Conservation (phyloP, 2,329 filamentous ascomycete genomes). For the Cordyceps cicadae region DNA sequence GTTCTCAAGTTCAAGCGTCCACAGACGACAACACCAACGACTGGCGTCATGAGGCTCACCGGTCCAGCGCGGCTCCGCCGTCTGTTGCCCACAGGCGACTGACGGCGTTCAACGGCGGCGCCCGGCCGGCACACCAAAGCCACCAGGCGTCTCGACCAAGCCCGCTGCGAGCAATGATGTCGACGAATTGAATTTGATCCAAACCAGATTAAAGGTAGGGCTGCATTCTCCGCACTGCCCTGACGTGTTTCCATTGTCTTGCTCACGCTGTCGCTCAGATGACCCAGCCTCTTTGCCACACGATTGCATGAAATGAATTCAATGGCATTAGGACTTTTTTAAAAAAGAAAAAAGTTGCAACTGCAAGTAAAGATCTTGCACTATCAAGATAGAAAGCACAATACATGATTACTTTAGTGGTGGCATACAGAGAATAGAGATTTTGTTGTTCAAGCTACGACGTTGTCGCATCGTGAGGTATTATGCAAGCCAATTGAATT, state of each 20-base stretch:
- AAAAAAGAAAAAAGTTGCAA: slow-evolving; percentile 9
- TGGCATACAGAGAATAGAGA: not conserved
- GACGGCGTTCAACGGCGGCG: slow-evolving; percentile 38
- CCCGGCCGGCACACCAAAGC: slow-evolving; percentile 34
- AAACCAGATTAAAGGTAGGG: slow-evolving; percentile 10
- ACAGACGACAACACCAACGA: slow-evolving; percentile 34
- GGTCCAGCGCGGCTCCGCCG: slow-evolving; percentile 36
- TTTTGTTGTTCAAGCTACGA: not conserved
- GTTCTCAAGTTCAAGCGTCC: slow-evolving; percentile 53
- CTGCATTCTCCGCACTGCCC: not conserved
- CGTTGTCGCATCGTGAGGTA: too few relatives aligned
- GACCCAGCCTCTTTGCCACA: slow-evolving; percentile 9
- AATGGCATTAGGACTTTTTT: slow-evolving; percentile 4
- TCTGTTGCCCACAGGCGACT: slow-evolving; percentile 38
- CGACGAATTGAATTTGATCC: slow-evolving; percentile 44
- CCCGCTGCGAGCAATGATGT: slow-evolving; percentile 62
- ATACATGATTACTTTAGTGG: slow-evolving; percentile 7
- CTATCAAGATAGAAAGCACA: slow-evolving; percentile 11
- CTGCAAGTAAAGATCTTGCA: slow-evolving; percentile 3
- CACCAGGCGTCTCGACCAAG: slow-evolving; percentile 53
- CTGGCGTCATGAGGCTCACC: slow-evolving; percentile 32
- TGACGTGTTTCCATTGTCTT: not conserved
- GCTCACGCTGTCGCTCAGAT: slow-evolving; percentile 5
- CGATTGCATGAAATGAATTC: slow-evolving; percentile 5
- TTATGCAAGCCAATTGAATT: too few relatives aligned